phyloP scores from a whole-genome alignment of 2,329 filamentous ascomycete species.

The Periconia sp. region DNA sequence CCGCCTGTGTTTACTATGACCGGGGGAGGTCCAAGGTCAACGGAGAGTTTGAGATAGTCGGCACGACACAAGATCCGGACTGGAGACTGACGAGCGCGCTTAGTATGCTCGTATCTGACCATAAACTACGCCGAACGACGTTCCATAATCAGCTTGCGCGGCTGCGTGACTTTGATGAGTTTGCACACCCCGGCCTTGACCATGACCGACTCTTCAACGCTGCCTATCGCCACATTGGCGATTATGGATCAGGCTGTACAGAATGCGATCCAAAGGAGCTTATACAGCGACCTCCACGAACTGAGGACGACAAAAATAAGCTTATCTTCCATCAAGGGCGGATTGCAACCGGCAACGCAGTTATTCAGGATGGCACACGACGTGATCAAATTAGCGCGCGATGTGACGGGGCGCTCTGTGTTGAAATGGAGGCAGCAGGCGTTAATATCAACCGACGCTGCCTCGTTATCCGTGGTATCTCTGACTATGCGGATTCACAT shows the following conservation, averaged over 20 bases:
- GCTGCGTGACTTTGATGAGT: slow-evolving; percentile 5
- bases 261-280: slow-evolving; percentile 2
- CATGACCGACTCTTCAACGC: slow-evolving; percentile 7
- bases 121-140: slow-evolving; percentile 1
- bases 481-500: slow-evolving; percentile 8
- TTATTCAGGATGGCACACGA: slow-evolving; percentile 3
- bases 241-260: slow-evolving; percentile 1
- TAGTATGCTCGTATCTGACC: neutral
- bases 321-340: slow-evolving; percentile 6
- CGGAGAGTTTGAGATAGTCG: slow-evolving; percentile 9
- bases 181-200: slow-evolving; percentile 4
- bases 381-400: slow-evolving; percentile 2
- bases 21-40: slow-evolving; percentile 5
- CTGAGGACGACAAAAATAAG: slow-evolving; percentile 1
- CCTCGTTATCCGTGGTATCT: slow-evolving; percentile 8
- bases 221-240: slow-evolving; percentile 1
- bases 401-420: slow-evolving; percentile 4
- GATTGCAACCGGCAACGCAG: slow-evolving; percentile 4
- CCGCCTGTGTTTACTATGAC: slow-evolving; percentile 5
- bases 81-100: slow-evolving; percentile 3
- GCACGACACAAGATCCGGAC: slow-evolving; percentile 7
- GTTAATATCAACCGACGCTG: slow-evolving; percentile 5
- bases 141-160: slow-evolving; percentile 4
- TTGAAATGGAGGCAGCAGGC: slow-evolving; percentile 5
- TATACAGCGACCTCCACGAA: slow-evolving; percentile 2